A percentile compares a stretch with the other conserved stretches of the same genome.
Conservation (phyloP, 2,329 filamentous ascomycete species). For the Aspergillus transmontanensis region DNA sequence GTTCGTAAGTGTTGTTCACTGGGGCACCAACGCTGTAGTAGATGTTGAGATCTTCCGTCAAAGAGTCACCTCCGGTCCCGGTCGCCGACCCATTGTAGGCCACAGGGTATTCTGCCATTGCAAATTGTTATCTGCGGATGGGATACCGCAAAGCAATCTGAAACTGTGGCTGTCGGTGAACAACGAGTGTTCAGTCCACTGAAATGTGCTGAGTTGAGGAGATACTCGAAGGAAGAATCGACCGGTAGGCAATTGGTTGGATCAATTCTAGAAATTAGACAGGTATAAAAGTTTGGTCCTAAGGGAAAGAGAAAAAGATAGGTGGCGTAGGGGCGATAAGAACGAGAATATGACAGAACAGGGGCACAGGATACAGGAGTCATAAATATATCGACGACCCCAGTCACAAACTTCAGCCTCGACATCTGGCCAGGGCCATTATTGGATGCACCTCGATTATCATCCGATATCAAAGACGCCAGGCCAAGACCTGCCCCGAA, state of each 20-base stretch:
- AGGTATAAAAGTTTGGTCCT: neutral
- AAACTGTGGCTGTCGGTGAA: neutral
- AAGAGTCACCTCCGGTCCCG: conserved; percentile 65
- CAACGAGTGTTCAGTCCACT: neutral
- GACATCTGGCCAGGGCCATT: neutral
- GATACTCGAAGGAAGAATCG: neutral
- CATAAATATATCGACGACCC: conserved; percentile 9
- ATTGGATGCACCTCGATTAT: neutral
- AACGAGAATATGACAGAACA: neutral
- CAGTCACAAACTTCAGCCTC: conserved; percentile 6
- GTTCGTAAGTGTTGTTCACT: too few species aligned
- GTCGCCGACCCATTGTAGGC: conserved; percentile 66
- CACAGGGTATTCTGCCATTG: conserved; percentile 43
- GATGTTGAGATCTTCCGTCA: conserved; percentile 74
- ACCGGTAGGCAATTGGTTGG: neutral
- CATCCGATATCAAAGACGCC: conserved; percentile 4
- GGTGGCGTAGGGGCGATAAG: conserved; percentile 1
- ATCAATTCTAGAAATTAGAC: neutral
- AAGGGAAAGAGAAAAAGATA: neutral
- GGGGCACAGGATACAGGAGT: neutral
- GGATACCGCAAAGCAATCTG: neutral
- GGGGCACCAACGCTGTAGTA: conserved; percentile 64
- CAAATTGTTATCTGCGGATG: conserved; percentile 10
- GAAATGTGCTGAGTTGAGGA: neutral
- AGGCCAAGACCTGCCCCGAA: neutral